Evolutionary conservation across 2,329 filamentous ascomycete species (phyloP).

Genomic region (Talaromyces sp.): DNA sequence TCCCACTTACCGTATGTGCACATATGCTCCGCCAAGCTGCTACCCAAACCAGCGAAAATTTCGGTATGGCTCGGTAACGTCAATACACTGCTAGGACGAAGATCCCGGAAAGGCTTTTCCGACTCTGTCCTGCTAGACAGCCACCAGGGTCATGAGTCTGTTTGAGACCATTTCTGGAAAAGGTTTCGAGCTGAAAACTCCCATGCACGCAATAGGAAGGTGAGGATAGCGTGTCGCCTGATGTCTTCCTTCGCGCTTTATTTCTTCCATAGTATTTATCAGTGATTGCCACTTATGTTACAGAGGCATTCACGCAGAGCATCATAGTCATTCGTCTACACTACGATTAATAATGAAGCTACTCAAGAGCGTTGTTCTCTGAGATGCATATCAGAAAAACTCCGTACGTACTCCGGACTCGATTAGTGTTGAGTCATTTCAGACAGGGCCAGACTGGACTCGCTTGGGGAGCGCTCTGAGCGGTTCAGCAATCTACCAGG

Average conservation of each 20-base stretch:
- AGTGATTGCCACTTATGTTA: neutral
- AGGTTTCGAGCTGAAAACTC: neutral
- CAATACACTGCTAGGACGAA: neutral
- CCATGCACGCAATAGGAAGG: neutral
- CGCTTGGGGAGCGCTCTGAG: conserved; percentile 12
- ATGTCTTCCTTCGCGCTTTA: neutral
- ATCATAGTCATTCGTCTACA: neutral
- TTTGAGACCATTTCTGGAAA: neutral
- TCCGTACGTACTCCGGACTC: neutral
- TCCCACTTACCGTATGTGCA: neutral
- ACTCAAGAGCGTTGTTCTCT: neutral
- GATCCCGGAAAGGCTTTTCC: neutral
- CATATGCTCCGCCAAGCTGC: neutral
- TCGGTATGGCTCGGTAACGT: neutral
- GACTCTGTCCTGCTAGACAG: neutral
- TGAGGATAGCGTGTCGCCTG: neutral
- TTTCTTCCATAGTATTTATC: neutral
- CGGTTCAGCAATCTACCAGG: neutral
- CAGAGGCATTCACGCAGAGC: neutral
- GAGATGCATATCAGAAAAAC: neutral
- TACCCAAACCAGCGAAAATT: neutral
- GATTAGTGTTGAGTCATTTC: neutral
- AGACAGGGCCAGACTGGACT: neutral
- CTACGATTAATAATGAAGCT: neutral
- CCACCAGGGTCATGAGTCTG: neutral